Percentiles rank a stretch among this genome's conserved stretches.
phyloP scores from a whole-genome alignment of 2,329 filamentous ascomycete species.

The Paecilomyces dactylethromorphus region DNA sequence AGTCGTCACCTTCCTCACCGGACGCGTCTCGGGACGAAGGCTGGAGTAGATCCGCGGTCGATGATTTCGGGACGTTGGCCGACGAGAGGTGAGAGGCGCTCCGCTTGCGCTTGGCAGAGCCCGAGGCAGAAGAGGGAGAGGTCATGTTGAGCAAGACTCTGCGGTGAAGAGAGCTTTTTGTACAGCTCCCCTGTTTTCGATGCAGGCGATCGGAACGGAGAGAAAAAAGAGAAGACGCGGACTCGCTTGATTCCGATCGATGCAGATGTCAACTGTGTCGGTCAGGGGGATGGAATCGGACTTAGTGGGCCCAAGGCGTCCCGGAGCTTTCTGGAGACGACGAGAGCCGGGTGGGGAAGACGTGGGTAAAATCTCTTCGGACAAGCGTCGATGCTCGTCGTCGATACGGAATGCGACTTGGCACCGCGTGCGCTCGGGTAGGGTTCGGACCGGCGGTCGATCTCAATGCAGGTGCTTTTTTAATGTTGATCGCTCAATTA shows the following conservation, averaged over 20 bases:
- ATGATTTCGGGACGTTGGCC: slow-evolving; percentile 42
- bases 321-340: not conserved
- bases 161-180: not conserved
- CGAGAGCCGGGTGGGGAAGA: not conserved
- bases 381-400: not conserved
- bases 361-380: not conserved
- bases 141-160: slow-evolving; percentile 44
- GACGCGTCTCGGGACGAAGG: slow-evolving; percentile 77
- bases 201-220: not conserved
- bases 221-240: not conserved
- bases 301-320: not conserved
- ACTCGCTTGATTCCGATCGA: not conserved
- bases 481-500: too few species aligned
- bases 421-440: not conserved
- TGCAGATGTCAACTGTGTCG: slow-evolving; percentile 1
- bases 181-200: not conserved
- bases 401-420: not conserved
- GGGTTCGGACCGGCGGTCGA: not conserved
- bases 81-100: slow-evolving; percentile 38
- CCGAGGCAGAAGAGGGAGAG: slow-evolving; percentile 49
- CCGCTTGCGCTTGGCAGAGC: slow-evolving; percentile 73
- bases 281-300: not conserved
- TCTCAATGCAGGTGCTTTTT: too few species aligned
- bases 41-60: slow-evolving; percentile 57
- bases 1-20: slow-evolving; percentile 72